phyloP scores from a whole-genome alignment of 1,284 basidiomycete species.

The Ustilago sp. region DNA sequence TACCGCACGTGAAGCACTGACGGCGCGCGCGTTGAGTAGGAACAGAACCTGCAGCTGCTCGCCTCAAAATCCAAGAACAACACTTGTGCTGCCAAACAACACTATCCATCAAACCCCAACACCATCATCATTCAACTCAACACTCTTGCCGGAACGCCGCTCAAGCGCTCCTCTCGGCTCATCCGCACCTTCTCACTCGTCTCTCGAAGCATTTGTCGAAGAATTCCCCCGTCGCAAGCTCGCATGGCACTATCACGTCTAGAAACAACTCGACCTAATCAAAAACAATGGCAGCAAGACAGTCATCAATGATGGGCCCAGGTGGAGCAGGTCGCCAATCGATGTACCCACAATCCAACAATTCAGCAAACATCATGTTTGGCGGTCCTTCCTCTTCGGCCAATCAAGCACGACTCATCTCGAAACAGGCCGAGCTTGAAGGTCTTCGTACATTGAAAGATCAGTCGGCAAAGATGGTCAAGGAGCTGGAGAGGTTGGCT shows the following conservation, averaged over 20 bases:
- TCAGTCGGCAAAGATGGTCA: conserved; percentile 61
- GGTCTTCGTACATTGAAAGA: conserved; percentile 60
- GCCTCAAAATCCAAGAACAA: conserved; percentile 9
- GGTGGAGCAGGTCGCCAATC: conserved; percentile 36
- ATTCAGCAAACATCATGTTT: conserved; percentile 36
- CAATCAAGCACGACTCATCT: conserved; percentile 50
- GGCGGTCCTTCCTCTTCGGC: conserved; percentile 48
- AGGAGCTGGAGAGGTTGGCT: conserved; percentile 58
- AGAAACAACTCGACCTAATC: too few relatives aligned
- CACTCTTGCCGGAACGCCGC: too few relatives aligned
- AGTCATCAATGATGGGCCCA: conserved; percentile 28
- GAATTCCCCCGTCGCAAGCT: too few relatives aligned
- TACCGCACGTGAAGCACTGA: too few relatives aligned
- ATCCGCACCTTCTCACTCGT: too few relatives aligned
- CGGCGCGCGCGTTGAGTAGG: conserved; percentile 18
- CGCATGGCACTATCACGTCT: too few relatives aligned
- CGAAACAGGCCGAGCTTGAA: conserved; percentile 65
- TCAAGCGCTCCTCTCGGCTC: too few relatives aligned
- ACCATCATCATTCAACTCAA: conserved; percentile 1
- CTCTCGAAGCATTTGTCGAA: too few relatives aligned
- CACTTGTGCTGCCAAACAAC: conserved; percentile 18
- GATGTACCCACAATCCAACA: conserved; percentile 41
- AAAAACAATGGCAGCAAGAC: conserved; percentile 34
- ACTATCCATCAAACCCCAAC: conserved; percentile 1
- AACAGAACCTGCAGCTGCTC: not conserved